Conservation (phyloP, 1,284 basidiomycete genomes). For the Rhodotorula sp. region DNA sequence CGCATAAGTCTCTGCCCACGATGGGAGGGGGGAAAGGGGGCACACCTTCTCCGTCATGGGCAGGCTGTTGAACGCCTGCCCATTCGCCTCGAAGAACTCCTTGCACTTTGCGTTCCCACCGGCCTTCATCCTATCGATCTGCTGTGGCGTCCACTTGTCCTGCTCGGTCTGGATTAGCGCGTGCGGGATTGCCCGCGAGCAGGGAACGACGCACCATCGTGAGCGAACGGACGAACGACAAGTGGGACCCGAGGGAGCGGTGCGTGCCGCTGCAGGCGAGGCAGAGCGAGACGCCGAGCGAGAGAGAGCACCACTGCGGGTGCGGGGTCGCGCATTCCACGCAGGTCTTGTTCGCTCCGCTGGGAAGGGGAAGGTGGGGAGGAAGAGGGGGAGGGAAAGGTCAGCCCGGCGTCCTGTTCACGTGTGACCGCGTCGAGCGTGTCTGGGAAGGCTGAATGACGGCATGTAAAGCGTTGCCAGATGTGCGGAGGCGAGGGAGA, state of each 20-base stretch:
- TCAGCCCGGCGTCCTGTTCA: too few species aligned
- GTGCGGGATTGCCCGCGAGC: background rate
- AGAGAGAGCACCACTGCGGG: constrained; percentile 27
- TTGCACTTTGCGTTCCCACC: constrained; percentile 66
- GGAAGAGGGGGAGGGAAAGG: background rate
- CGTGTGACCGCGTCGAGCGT: background rate
- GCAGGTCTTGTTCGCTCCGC: constrained; percentile 42
- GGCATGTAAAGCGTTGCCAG: background rate
- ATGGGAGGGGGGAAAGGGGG: too few species aligned
- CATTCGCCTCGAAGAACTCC: constrained; percentile 47
- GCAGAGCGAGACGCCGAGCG: constrained; percentile 76
- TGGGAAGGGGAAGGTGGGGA: background rate
- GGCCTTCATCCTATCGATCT: constrained; percentile 85
- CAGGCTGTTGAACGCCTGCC: constrained; percentile 70
- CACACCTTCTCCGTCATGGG: constrained; percentile 66
- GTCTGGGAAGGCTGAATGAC: background rate
- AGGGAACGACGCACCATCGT: constrained; percentile 66
- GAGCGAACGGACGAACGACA: constrained; percentile 56
- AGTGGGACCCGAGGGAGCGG: constrained; percentile 82
- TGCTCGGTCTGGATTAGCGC: background rate
- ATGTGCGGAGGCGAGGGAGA: too few species aligned
- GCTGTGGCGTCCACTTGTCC: constrained; percentile 75
- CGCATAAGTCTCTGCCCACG: too few species aligned
- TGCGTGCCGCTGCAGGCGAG: constrained; percentile 87
- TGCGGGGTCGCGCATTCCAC: constrained; percentile 35